Percentiles rank a stretch among this genome's conserved stretches.
Conservation (phyloP, 2,329 filamentous ascomycete genomes). For the Penicillium sclerotiorum region DNA sequence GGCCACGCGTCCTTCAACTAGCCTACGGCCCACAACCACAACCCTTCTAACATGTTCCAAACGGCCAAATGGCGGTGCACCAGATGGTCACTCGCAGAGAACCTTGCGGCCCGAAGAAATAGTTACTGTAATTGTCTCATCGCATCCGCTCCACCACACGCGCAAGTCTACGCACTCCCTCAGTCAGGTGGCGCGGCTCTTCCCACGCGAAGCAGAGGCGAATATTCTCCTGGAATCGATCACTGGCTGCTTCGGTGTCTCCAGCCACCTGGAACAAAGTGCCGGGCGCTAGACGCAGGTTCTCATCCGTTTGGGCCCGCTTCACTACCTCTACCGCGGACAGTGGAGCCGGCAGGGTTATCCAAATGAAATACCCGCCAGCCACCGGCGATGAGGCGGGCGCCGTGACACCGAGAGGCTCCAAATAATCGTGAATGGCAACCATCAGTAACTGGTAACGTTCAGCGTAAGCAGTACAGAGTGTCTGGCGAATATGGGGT, state of each 20-base stretch:
- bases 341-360: constrained; percentile 61
- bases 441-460: constrained; percentile 59
- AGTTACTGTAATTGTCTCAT: too few relatives aligned
- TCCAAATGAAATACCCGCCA: constrained; percentile 87
- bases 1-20: constrained; percentile 19
- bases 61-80: background rate
- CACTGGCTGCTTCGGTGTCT: constrained; percentile 52
- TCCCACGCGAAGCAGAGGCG: constrained; percentile 75
- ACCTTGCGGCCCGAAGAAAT: too few relatives aligned
- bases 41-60: background rate
- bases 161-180: constrained; percentile 68
- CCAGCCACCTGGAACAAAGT: constrained; percentile 68
- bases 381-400: constrained; percentile 51
- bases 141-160: constrained; percentile 21
- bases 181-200: constrained; percentile 63
- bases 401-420: constrained; percentile 61
- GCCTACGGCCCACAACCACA: background rate
- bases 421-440: constrained; percentile 62
- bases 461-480: constrained; percentile 59
- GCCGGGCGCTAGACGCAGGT: constrained; percentile 69
- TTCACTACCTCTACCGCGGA: constrained; percentile 59
- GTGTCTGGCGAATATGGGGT: constrained; percentile 53
- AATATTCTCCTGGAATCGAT: constrained; percentile 62
- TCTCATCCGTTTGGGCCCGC: constrained; percentile 63
- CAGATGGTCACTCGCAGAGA: too few relatives aligned